A percentile compares a stretch with the other conserved stretches of the same genome.
phyloP scores from a whole-genome alignment of 305 asterid species.

The Fraxinus velutina region DNA sequence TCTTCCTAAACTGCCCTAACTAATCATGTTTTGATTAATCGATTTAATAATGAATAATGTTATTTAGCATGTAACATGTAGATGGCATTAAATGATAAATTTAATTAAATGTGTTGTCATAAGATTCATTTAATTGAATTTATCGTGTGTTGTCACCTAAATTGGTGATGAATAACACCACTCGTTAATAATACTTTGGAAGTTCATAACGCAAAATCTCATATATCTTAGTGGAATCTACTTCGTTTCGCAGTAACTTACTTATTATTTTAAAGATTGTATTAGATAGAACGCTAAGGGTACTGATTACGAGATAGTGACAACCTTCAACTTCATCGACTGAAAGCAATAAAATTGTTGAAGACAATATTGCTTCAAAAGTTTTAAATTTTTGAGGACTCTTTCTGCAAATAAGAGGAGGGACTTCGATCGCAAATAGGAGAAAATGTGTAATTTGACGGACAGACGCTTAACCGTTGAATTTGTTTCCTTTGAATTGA shows the following conservation, averaged over 20 bases:
- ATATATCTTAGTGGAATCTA: background rate
- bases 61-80: background rate
- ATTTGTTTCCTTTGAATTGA: background rate
- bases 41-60: background rate
- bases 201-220: background rate
- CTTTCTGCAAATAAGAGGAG: background rate
- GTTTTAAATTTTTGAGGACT: background rate
- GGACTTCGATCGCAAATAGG: background rate
- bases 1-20: background rate
- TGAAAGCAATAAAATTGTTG: background rate
- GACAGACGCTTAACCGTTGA: background rate
- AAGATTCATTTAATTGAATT: background rate
- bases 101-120: background rate
- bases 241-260: background rate
- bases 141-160: background rate
- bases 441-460: background rate
- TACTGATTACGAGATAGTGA: background rate
- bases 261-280: background rate
- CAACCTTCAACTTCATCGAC: background rate
- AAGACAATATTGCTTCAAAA: background rate
- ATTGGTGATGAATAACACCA: background rate
- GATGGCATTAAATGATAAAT: too few species aligned
- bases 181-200: background rate
- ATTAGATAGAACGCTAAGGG: background rate
- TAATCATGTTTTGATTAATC: background rate